These are phyloP conservation scores for Dianthus caryophyllus DNA, from an alignment of 148 eudicot species.

Conservation along the genomic window DNA sequence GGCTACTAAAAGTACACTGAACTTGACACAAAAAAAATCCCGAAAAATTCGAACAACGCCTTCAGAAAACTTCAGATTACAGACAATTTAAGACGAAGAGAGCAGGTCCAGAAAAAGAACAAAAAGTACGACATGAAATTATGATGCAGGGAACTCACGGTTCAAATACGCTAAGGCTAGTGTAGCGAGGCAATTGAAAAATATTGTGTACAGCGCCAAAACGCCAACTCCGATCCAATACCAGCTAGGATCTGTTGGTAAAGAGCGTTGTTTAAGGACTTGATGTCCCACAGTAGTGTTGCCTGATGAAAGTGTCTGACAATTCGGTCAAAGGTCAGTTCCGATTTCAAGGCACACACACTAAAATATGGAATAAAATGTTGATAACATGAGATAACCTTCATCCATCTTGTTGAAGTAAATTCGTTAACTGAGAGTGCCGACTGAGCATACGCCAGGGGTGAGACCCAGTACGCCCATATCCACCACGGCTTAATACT, in stretches of 20 bases:
- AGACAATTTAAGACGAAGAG: too few species aligned
- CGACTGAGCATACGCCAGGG: constrained; percentile 68
- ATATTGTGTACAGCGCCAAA: constrained; percentile 40
- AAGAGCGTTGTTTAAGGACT: constrained; percentile 39
- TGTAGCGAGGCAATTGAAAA: constrained; percentile 61
- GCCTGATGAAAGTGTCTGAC: constrained; percentile 40
- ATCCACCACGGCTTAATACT: constrained; percentile 79
- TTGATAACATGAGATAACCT: constrained; percentile 30
- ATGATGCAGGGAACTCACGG: constrained; percentile 41
- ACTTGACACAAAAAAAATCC: too few species aligned
- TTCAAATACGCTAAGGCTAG: constrained; percentile 50
- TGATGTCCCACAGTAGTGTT: constrained; percentile 51
- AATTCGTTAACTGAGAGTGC: constrained; percentile 84
- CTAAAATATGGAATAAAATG: background rate
- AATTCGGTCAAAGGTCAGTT: constrained; percentile 7
- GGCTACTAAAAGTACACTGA: too few species aligned
- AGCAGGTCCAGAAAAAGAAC: too few species aligned
- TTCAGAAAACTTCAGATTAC: too few species aligned
- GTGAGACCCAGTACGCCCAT: constrained; percentile 90
- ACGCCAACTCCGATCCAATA: constrained; percentile 79
- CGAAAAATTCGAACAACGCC: too few species aligned
- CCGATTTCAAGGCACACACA: constrained; percentile 1
- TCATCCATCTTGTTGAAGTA: constrained; percentile 64
- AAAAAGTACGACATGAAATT: background rate
- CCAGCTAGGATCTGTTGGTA: constrained; percentile 49